These are phyloP conservation scores for Colletotrichum kahawae DNA, from an alignment of 2,329 filamentous ascomycete species.

Conservation along the genomic window DNA sequence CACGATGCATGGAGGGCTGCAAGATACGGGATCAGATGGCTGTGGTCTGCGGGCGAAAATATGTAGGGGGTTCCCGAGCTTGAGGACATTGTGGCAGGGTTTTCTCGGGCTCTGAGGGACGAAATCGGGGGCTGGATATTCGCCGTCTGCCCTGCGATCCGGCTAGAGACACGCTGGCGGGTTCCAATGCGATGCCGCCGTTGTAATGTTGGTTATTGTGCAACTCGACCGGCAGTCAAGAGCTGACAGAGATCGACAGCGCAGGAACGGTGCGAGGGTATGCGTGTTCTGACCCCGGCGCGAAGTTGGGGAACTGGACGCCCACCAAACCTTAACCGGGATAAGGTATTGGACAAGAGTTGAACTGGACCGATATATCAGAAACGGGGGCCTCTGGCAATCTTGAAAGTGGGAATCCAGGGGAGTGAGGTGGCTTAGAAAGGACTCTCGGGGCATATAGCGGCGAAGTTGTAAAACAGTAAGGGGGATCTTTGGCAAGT, in stretches of 20 bases:
- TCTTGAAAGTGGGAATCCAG: not conserved
- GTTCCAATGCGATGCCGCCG: not conserved
- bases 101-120: not conserved
- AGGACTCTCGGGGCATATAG: not conserved
- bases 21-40: constrained; percentile 59
- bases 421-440: not conserved
- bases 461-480: not conserved
- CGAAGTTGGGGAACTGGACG: not conserved
- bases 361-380: not conserved
- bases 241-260: constrained; percentile 1
- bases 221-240: not conserved
- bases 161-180: not conserved
- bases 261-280: not conserved
- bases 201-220: not conserved
- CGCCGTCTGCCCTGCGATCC: not conserved
- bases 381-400: not conserved
- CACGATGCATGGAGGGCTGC: constrained; percentile 63
- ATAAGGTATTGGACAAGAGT: not conserved
- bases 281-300: not conserved
- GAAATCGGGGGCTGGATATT: not conserved
- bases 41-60: constrained; percentile 50
- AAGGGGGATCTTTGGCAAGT: not conserved
- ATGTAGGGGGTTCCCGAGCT: constrained; percentile 29
- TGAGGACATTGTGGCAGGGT: constrained; percentile 3
- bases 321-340: not conserved